These are phyloP conservation scores for Rubroboletus pulcherrimus DNA, from an alignment of 768 basidiomycete species.

Conservation along the genomic window DNA sequence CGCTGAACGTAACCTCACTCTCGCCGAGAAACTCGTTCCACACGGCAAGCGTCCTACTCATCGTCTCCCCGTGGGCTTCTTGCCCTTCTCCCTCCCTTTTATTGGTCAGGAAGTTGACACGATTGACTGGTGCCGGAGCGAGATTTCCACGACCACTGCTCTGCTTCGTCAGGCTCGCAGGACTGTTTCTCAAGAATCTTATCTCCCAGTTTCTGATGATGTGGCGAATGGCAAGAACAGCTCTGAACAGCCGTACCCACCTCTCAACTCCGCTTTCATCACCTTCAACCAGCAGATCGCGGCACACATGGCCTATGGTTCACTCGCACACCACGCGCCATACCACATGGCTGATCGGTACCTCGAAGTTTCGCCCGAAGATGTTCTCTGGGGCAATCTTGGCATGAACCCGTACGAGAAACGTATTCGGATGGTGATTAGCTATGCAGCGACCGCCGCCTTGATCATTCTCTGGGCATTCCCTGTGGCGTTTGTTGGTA, in stretches of 20 bases:
- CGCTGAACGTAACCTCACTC: slow-evolving; percentile 29
- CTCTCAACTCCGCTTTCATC: slow-evolving; percentile 74
- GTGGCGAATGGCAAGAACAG: slow-evolving; percentile 7
- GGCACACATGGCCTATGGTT: slow-evolving; percentile 82
- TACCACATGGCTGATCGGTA: slow-evolving; percentile 75
- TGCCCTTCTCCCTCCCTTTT: slow-evolving; percentile 58
- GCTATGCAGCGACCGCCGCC: slow-evolving; percentile 72
- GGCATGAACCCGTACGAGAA: slow-evolving; percentile 86
- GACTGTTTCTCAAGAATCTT: slow-evolving; percentile 17
- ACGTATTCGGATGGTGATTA: slow-evolving; percentile 59
- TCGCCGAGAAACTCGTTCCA: slow-evolving; percentile 60
- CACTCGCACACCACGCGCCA: slow-evolving; percentile 74
- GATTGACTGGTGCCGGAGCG: slow-evolving; percentile 82
- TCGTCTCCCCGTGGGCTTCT: slow-evolving; percentile 52
- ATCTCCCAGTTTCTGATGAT: slow-evolving; percentile 23
- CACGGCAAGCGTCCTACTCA: slow-evolving; percentile 73
- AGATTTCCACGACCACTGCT: slow-evolving; percentile 57
- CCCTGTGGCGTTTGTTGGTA: slow-evolving; percentile 84
- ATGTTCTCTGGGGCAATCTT: slow-evolving; percentile 92
- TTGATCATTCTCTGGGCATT: slow-evolving; percentile 87
- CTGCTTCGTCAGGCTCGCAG: slow-evolving; percentile 51
- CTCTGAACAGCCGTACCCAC: slow-evolving; percentile 44
- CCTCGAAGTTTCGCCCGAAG: slow-evolving; percentile 79
- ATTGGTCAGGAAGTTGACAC: slow-evolving; percentile 88
- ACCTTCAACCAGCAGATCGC: slow-evolving; percentile 91